Evolutionary conservation across 1,284 basidiomycete genomes (phyloP).

Genomic region (Athelia psychrophila): DNA sequence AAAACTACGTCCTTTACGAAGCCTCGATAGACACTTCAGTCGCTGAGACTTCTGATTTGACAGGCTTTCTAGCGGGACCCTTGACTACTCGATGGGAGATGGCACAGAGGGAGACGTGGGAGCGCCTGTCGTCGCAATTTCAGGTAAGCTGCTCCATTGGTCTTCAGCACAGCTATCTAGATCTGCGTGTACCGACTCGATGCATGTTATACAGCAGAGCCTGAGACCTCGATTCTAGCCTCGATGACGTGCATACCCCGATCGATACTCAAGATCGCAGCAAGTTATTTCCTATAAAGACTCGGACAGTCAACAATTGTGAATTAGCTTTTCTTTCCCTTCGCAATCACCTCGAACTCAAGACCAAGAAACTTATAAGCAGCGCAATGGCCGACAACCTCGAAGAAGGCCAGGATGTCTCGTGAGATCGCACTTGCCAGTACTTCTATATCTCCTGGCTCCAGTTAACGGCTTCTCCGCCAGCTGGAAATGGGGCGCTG

Average conservation of each 20-base stretch:
- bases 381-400: conserved; percentile 8
- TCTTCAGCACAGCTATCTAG: not conserved
- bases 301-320: too few relatives aligned
- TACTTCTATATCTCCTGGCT: not conserved
- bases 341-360: too few relatives aligned
- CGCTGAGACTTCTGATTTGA: conserved; percentile 43
- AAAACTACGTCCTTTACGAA: conserved; percentile 53
- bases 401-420: conserved; percentile 14
- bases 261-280: too few relatives aligned
- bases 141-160: too few relatives aligned
- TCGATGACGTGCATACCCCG: too few relatives aligned
- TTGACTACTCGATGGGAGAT: too few relatives aligned
- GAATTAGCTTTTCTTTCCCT: too few relatives aligned
- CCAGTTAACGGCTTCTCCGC: too few relatives aligned
- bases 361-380: too few relatives aligned
- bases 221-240: too few relatives aligned
- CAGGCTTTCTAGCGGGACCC: too few relatives aligned
- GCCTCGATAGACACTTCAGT: conserved; percentile 50
- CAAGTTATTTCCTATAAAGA: too few relatives aligned
- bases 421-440: conserved; percentile 8
- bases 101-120: conserved; percentile 37
- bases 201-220: not conserved
- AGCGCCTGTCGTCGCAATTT: conserved; percentile 39
- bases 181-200: not conserved
- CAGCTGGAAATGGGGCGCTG: conserved; percentile 26